Evolutionary conservation across 345 rosid genomes (phyloP).

Genomic region (Trapa incisa): DNA sequence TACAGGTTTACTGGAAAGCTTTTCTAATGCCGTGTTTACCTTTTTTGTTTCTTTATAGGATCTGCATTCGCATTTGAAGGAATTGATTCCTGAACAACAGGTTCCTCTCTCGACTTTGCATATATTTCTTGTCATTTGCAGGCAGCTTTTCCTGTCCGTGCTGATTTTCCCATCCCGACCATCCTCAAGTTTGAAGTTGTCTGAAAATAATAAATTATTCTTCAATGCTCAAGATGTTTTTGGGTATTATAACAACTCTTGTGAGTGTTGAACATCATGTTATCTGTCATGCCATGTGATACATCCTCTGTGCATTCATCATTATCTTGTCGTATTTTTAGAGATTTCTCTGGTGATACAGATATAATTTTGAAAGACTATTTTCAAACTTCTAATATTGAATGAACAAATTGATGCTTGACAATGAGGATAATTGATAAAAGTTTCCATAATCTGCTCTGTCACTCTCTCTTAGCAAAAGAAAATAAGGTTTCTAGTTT

Average conservation of each 20-base stretch:
- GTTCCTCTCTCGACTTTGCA: slow-evolving; percentile 18
- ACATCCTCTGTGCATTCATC: background rate
- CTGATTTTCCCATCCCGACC: background rate
- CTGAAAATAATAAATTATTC: background rate
- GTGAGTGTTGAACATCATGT: background rate
- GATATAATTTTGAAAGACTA: background rate
- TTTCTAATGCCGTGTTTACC: background rate
- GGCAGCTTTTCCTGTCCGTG: background rate
- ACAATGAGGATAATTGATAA: background rate
- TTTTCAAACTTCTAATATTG: background rate
- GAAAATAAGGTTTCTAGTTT: background rate
- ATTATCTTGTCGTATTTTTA: background rate
- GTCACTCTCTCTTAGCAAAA: background rate
- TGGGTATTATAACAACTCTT: background rate
- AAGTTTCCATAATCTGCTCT: background rate
- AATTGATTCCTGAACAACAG: slow-evolving; percentile 94
- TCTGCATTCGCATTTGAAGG: slow-evolving; percentile 80
- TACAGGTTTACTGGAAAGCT: background rate
- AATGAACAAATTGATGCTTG: background rate
- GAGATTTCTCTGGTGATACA: background rate
- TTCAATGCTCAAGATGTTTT: background rate
- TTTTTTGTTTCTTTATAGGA: slow-evolving; percentile 36
- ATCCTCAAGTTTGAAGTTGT: background rate
- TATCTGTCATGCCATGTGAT: background rate
- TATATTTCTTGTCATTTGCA: background rate